These are phyloP conservation scores for Endoconidiophora laricicola DNA, from an alignment of 2,329 filamentous ascomycete species.

Conservation along the genomic window DNA sequence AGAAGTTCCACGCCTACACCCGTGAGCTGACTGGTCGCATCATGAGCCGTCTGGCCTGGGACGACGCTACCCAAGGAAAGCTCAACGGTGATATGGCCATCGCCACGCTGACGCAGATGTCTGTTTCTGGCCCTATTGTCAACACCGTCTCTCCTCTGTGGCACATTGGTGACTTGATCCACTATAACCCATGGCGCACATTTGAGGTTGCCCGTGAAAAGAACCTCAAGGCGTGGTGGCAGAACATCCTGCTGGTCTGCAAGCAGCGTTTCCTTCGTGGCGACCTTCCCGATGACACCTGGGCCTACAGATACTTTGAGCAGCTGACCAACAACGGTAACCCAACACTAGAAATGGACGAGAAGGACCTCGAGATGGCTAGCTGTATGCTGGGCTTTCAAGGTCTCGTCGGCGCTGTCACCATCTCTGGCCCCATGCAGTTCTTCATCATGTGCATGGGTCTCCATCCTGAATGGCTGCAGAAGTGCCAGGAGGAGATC, in stretches of 20 bases:
- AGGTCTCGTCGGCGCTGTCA: slow-evolving; percentile 33
- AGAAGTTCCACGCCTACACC: slow-evolving; percentile 27
- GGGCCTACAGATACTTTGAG: slow-evolving; percentile 32
- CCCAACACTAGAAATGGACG: slow-evolving; percentile 23
- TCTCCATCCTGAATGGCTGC: slow-evolving; percentile 35
- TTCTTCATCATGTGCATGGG: slow-evolving; percentile 37
- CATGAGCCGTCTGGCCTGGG: slow-evolving; percentile 34
- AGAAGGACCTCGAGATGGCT: slow-evolving; percentile 29
- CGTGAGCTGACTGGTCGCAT: slow-evolving; percentile 33
- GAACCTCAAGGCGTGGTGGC: slow-evolving; percentile 30
- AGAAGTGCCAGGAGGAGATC: slow-evolving; percentile 38
- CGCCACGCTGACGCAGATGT: slow-evolving; percentile 32
- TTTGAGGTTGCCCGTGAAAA: slow-evolving; percentile 28
- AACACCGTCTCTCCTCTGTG: slow-evolving; percentile 34
- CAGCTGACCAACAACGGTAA: slow-evolving; percentile 26
- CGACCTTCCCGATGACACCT: slow-evolving; percentile 28
- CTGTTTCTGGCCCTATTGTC: slow-evolving; percentile 33
- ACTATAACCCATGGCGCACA: slow-evolving; percentile 30
- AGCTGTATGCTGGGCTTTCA: slow-evolving; percentile 36
- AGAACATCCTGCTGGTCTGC: slow-evolving; percentile 24
- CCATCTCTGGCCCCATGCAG: slow-evolving; percentile 31
- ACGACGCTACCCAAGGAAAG: slow-evolving; percentile 30
- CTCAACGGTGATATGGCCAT: slow-evolving; percentile 30
- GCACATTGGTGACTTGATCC: slow-evolving; percentile 24
- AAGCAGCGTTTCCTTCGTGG: slow-evolving; percentile 25